Conservation (phyloP, 345 rosid species). For the Moricandia moricandioides region DNA sequence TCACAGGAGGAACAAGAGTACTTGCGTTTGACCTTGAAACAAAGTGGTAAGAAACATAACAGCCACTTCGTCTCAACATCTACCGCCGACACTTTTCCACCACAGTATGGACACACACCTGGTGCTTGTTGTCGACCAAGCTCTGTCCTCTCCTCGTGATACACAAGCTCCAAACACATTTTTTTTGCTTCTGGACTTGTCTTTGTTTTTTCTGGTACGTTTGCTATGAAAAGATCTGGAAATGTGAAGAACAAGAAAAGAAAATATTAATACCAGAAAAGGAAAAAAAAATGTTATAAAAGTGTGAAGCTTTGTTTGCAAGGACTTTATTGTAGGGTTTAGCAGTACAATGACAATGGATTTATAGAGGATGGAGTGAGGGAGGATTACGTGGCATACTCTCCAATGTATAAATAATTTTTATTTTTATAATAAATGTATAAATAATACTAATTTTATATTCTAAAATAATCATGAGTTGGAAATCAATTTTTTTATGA, state of each 20-base stretch:
- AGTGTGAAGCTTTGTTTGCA: background rate
- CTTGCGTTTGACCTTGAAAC: constrained; percentile 59
- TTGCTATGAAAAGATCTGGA: constrained; percentile 21
- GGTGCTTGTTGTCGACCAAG: constrained; percentile 69
- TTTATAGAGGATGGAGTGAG: constrained; percentile 21
- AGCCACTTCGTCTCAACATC: constrained; percentile 72
- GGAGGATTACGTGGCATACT: constrained; percentile 25
- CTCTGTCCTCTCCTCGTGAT: constrained; percentile 59
- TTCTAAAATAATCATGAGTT: background rate
- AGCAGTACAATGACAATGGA: constrained; percentile 14
- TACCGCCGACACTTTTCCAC: constrained; percentile 66
- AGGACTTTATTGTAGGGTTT: constrained; percentile 26
- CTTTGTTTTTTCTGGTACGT: background rate
- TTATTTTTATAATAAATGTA: background rate
- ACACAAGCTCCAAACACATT: constrained; percentile 62
- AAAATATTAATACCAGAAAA: background rate
- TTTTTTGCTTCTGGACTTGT: constrained; percentile 4
- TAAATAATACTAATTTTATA: background rate
- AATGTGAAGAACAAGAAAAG: constrained; percentile 22
- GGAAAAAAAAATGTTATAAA: background rate
- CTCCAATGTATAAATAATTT: background rate
- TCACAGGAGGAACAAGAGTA: constrained; percentile 60
- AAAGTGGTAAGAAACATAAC: constrained; percentile 75
- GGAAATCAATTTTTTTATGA: background rate
- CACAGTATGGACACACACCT: constrained; percentile 77